Conservation (phyloP, 495 filamentous ascomycete species). For the Stereocaulon alpinum region DNA sequence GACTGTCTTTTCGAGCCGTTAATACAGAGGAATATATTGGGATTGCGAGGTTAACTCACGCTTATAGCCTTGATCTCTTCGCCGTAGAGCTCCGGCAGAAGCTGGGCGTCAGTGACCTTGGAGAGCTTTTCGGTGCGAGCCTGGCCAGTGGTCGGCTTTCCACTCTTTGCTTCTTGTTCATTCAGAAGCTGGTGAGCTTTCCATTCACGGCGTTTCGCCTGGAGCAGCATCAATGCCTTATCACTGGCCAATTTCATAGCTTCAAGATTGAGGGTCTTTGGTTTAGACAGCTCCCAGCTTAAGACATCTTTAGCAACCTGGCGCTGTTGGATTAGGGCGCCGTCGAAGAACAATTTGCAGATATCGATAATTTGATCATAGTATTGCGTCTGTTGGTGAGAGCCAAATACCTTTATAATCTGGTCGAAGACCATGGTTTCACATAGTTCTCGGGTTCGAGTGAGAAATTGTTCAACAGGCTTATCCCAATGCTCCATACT, state of each 20-base stretch:
- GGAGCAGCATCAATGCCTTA: constrained; percentile 6
- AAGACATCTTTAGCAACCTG: constrained; percentile 5
- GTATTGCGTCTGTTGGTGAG: constrained; percentile 31
- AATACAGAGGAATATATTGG: neutral
- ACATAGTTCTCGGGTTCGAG: constrained; percentile 26
- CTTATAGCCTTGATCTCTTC: constrained; percentile 44
- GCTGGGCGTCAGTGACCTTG: constrained; percentile 23
- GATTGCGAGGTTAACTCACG: constrained; percentile 25
- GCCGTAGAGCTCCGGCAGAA: constrained; percentile 34
- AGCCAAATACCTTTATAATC: constrained; percentile 24
- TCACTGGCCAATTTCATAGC: constrained; percentile 6
- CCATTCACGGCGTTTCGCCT: constrained; percentile 9
- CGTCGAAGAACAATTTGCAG: constrained; percentile 25
- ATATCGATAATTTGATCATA: constrained; percentile 27
- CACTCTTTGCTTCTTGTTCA: constrained; percentile 13
- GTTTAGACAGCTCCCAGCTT: constrained; percentile 11
- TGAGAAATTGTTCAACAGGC: constrained; percentile 28
- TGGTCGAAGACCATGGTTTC: constrained; percentile 24
- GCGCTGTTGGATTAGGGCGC: constrained; percentile 22
- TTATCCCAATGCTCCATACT: constrained; percentile 34
- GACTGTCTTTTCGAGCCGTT: constrained; percentile 26
- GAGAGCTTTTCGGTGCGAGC: constrained; percentile 12
- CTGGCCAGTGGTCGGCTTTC: constrained; percentile 2
- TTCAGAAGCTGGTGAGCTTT: constrained; percentile 2
- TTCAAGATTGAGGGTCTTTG: constrained; percentile 15